Evolutionary conservation across 495 filamentous ascomycete genomes (phyloP), one percentile per base, ranked within the genome.

Genomic region (Gamarada debralockiae): DNA sequence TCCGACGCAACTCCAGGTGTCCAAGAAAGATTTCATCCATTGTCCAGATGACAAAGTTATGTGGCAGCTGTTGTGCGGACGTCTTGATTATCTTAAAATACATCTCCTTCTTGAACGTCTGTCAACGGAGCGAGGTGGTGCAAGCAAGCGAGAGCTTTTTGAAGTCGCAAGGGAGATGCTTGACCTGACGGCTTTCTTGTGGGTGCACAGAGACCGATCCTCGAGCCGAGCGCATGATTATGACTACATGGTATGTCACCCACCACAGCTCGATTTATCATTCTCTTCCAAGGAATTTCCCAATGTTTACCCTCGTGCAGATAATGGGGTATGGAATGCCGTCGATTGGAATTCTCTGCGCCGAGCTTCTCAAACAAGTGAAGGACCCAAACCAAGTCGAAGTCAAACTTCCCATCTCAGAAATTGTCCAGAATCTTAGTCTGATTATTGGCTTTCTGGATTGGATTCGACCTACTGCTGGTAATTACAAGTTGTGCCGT

Each of bases 171-270:
- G 46, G 48, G 57, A 59, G 25, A 52, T 59, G 3, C 2, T 52
- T 3, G 52, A 55, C 17, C 25, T 53, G 27, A 34, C 29, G 3
- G 27, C 51, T 0, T 47, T 41, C 31, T n/a, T 55, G 7, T 59
- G 57, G 57, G 10, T 49, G 3, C 18, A 59, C 2, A 33, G 52
- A 33, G 57, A 55, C 34, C 39, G 55, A 1, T 34, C 31, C 0
- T 17, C 15, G 1, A 71, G 78, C 46, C 68, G 81, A 27, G 70
- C 72, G 21, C 65, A 70, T 17, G 78, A 83, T 52, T 76, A 74
- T 52, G 73, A 75, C 10, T 84, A 80, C 72, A 60, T 84, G 25
- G 78, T 83, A 69, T 60, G 77, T 67, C n/a, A n/a, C n/a, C n/a
- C n/a, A n/a, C n/a, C n/a, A n/a, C n/a, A n/a, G n/a, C n/a, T n/a